Evolutionary conservation across 352 stramenopile species (phyloP).

Genomic region (Thalassiosira mediterranea): DNA sequence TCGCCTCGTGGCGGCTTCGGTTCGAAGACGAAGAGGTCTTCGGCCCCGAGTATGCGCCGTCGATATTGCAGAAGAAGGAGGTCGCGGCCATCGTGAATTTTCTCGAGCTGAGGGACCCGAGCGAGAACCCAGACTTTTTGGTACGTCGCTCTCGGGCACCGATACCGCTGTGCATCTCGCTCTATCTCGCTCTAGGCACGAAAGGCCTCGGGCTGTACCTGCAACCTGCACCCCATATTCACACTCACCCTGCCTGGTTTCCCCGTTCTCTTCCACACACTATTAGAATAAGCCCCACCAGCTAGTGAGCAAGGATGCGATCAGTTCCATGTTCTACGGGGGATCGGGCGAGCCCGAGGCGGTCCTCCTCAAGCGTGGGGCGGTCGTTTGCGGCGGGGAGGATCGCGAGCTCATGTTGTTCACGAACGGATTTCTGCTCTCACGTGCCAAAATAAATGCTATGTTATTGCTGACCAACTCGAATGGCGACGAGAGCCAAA

Average conservation of each 20-base stretch:
- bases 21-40: no score
- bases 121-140: slow-evolving; percentile 7
- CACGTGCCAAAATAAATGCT: slow-evolving; percentile 31
- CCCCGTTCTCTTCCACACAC: no score
- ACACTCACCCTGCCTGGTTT: no score
- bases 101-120: slow-evolving; percentile 9
- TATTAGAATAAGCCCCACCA: no score
- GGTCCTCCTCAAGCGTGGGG: slow-evolving; percentile 41
- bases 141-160: no score
- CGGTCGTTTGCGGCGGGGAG: slow-evolving; percentile 30
- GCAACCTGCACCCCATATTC: no score
- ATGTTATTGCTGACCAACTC: slow-evolving; percentile 26
- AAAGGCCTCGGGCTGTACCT: no score
- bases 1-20: no score
- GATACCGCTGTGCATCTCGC: no score
- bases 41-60: no score
- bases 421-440: slow-evolving; percentile 34
- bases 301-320: slow-evolving; percentile 14
- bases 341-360: slow-evolving; percentile 35
- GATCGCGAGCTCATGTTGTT: slow-evolving; percentile 45
- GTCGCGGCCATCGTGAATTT: slow-evolving; percentile 32
- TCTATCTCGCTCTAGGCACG: no score
- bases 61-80: slow-evolving; percentile 35
- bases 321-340: slow-evolving; percentile 31
- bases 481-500: slow-evolving; percentile 16